A percentile compares a stretch with the other conserved stretches of the same genome.
Evolutionary conservation across 2,329 filamentous ascomycete species (phyloP).

Genomic region (Thielaviopsis populi): DNA sequence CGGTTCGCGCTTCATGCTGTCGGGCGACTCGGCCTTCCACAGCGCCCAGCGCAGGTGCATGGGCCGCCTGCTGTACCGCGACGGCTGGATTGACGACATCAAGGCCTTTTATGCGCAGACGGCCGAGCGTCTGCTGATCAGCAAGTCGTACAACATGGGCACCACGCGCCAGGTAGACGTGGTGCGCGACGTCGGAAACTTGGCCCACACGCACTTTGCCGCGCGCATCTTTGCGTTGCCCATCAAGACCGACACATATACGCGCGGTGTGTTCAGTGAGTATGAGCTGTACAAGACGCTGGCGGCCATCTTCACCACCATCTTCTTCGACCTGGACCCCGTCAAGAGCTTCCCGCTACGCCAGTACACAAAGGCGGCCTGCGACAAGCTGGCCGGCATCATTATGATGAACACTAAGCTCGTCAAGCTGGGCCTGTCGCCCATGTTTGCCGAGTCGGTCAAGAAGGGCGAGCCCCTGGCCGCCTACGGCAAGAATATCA

Average conservation of each 20-base stretch:
- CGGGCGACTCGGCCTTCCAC: slow-evolving; percentile 35
- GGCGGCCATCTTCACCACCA: slow-evolving; percentile 47
- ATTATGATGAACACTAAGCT: slow-evolving; percentile 52
- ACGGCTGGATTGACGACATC: slow-evolving; percentile 46
- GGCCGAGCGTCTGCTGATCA: slow-evolving; percentile 43
- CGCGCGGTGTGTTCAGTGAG: slow-evolving; percentile 41
- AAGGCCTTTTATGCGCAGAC: slow-evolving; percentile 52
- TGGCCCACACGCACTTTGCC: slow-evolving; percentile 49
- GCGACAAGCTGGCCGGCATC: slow-evolving; percentile 42
- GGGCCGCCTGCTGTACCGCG: slow-evolving; percentile 42
- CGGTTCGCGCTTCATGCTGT: slow-evolving; percentile 41
- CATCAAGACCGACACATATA: slow-evolving; percentile 46
- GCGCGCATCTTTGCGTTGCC: slow-evolving; percentile 50
- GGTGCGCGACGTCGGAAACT: slow-evolving; percentile 53
- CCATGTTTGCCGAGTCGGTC: slow-evolving; percentile 37
- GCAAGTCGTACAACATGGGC: slow-evolving; percentile 46
- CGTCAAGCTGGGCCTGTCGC: slow-evolving; percentile 33
- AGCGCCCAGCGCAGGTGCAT: slow-evolving; percentile 38
- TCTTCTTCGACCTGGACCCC: slow-evolving; percentile 53
- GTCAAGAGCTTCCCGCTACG: slow-evolving; percentile 50
- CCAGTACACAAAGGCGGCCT: slow-evolving; percentile 41
- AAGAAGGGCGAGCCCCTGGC: slow-evolving; percentile 40
- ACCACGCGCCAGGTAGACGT: slow-evolving; percentile 50
- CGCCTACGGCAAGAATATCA: slow-evolving; percentile 49
- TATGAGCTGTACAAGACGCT: slow-evolving; percentile 47